Evolutionary conservation across 805 yeast genomes (phyloP).

Genomic region (Candida gorgasii): DNA sequence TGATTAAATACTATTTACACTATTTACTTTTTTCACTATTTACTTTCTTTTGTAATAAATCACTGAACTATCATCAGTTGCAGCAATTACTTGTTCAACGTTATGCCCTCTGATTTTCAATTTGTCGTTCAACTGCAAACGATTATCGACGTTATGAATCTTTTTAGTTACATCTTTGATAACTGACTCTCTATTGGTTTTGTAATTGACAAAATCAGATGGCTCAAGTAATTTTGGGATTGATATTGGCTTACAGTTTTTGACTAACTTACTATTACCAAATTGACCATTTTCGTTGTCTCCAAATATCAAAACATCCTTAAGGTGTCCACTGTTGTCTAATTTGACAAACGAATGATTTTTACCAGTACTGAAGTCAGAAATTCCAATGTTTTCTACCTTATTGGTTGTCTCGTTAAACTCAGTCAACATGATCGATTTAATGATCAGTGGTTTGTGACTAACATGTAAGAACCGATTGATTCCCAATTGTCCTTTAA

Average conservation of each 20-base stretch:
- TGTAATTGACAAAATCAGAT: conserved; percentile 22
- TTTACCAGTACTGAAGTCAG: conserved; percentile 58
- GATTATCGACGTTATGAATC: conserved; percentile 34
- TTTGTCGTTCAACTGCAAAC: conserved; percentile 43
- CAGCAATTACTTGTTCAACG: conserved; percentile 57
- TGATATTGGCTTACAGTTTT: conserved; percentile 52
- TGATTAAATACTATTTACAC: conserved; percentile 9
- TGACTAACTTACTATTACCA: conserved; percentile 76
- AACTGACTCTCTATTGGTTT: conserved; percentile 11
- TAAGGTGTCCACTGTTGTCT: conserved; percentile 41
- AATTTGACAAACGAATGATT: conserved; percentile 66
- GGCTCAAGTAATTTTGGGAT: conserved; percentile 66
- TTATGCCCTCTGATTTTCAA: conserved; percentile 25
- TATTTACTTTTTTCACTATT: conserved; percentile 2
- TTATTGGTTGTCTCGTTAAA: conserved; percentile 49
- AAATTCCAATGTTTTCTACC: conserved; percentile 49
- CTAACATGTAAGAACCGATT: conserved; percentile 76
- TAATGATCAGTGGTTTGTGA: conserved; percentile 61
- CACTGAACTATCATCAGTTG: conserved; percentile 65
- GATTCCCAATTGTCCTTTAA: conserved; percentile 82
- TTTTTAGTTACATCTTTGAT: conserved; percentile 29
- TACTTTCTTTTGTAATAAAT: conserved; percentile 51
- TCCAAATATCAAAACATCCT: conserved; percentile 80
- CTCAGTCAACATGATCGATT: conserved; percentile 51
- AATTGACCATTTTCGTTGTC: conserved; percentile 80